These are phyloP conservation scores for Xylaria sp. DNA, from an alignment of 2,329 filamentous ascomycete genomes.

Conservation along the genomic window DNA sequence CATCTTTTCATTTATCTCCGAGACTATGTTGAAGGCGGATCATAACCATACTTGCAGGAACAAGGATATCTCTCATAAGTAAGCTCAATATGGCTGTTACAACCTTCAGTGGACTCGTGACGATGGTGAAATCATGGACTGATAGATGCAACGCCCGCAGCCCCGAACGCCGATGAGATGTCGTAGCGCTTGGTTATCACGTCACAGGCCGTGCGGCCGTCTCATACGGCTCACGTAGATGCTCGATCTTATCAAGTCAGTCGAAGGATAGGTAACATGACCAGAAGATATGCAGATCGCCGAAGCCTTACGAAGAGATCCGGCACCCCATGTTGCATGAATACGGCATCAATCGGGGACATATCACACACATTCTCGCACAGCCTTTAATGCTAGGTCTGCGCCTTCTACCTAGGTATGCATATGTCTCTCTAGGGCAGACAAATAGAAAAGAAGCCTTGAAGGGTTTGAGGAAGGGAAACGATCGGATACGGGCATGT, in stretches of 20 bases:
- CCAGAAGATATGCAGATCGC: conserved; percentile 12
- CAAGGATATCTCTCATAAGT: background rate
- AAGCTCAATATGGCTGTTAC: background rate
- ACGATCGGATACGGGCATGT: conserved; percentile 3
- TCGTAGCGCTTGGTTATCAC: background rate
- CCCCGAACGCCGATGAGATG: background rate
- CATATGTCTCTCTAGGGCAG: too few relatives aligned
- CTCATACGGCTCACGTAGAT: background rate
- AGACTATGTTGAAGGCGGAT: background rate
- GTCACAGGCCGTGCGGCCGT: background rate
- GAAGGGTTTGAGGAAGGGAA: too few relatives aligned
- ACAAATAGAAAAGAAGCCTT: too few relatives aligned
- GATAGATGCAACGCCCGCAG: background rate
- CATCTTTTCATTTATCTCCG: background rate
- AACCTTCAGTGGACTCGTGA: background rate
- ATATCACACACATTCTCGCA: background rate
- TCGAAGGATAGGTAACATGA: background rate
- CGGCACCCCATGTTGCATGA: background rate
- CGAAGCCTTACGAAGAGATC: conserved; percentile 12
- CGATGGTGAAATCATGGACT: background rate
- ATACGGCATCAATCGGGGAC: background rate
- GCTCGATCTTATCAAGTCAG: too few relatives aligned
- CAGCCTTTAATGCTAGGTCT: too few relatives aligned
- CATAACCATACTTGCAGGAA: background rate
- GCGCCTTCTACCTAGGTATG: too few relatives aligned